Evolutionary conservation across 805 yeast genomes (phyloP).

Genomic region (Yamadazyma paraphyllophila): DNA sequence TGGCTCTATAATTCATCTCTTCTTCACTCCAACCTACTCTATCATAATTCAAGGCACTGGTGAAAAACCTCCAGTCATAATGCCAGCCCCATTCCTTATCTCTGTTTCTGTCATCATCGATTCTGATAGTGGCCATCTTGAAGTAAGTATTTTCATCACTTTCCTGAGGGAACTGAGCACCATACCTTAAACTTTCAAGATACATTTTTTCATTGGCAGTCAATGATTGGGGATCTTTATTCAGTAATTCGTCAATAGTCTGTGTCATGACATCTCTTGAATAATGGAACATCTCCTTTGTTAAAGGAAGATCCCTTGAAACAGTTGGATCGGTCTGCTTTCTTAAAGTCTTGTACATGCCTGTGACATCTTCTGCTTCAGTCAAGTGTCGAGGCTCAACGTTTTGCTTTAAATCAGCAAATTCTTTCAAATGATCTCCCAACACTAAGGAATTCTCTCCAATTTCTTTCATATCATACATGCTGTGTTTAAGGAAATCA

Average conservation of each 20-base stretch:
- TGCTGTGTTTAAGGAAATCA: constrained; percentile 17
- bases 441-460: constrained; percentile 9
- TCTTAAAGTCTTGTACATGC: constrained; percentile 18
- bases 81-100: constrained; percentile 49
- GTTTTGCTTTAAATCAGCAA: constrained; percentile 17
- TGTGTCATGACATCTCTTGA: constrained; percentile 12
- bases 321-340: constrained; percentile 13
- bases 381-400: constrained; percentile 18
- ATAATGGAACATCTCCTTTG: constrained; percentile 21
- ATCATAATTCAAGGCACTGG: constrained; percentile 50
- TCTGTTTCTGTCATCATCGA: constrained; percentile 29
- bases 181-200: constrained; percentile 21
- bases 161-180: constrained; percentile 14
- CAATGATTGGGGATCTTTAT: not conserved
- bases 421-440: constrained; percentile 29
- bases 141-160: constrained; percentile 37
- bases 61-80: constrained; percentile 60
- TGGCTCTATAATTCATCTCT: constrained; percentile 20
- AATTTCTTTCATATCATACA: constrained; percentile 13
- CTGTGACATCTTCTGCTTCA: constrained; percentile 17
- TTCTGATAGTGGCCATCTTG: constrained; percentile 28
- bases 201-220: constrained; percentile 21
- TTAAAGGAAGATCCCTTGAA: constrained; percentile 14
- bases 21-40: constrained; percentile 27
- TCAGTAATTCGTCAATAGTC: constrained; percentile 14